Evolutionary conservation across 306 rosid genomes (phyloP), one percentile per base, ranked within the genome.

Genomic region (Cercis canadensis): DNA sequence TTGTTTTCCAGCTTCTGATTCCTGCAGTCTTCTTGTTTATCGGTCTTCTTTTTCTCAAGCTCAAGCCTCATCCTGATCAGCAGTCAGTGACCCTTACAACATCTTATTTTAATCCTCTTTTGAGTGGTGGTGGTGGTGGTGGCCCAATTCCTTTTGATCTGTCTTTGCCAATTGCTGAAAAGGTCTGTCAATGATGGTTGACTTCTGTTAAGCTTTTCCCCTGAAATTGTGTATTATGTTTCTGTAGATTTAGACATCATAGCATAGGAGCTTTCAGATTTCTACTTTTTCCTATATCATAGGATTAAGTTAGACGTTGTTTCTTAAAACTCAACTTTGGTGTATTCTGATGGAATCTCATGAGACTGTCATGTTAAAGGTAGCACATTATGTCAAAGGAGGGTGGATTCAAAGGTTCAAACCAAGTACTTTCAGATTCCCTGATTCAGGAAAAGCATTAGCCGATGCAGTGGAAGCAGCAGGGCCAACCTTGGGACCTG

Each of bases 21-120:
- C 98, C 98, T 61, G 87, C 86, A 29, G 69, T 93, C 62, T 93
- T 93, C 83, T 84, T 93, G 83, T 75, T 89, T 82, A 53, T 93
- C 44, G 98, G 98, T 58, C 96, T 93, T 86, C 79, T 90, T 24
- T 85, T 88, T 82, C 92, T 93, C 69, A 79, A 85, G 92, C 96
- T 93, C 81, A 93, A 88, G 90, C 97, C 98, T 66, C 98, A 93
- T 86, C 98, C 98, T 65, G 98, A 90, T 85, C 96, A 90, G 85
- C 66, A 29, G 56, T 80, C 92, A 36, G 74, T 93, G 79, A 88
- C 86, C 47, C 88, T 93, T 73, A 87, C 98, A 82, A 93, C 98
- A 52, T 82, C 92, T 69, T 63, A 88, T 60, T 93, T 93, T 78
- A 93, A 93, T 87, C 94, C 98, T 58, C 75, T 90, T 44, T 72